Percentiles rank a stretch among this genome's conserved stretches.
phyloP scores from a whole-genome alignment of 2,329 filamentous ascomycete genomes.

The Hortaea sp. region DNA sequence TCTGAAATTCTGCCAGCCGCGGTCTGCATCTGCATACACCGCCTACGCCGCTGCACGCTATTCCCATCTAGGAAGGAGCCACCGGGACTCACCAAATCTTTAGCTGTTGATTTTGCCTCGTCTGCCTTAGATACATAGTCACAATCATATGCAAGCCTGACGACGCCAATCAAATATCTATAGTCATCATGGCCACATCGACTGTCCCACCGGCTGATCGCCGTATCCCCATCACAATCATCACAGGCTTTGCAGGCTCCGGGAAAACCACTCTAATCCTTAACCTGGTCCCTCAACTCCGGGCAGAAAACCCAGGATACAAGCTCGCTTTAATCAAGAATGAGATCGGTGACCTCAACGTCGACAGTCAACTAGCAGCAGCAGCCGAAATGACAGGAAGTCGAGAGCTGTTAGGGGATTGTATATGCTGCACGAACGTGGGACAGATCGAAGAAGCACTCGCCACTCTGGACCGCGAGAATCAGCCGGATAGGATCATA shows the following conservation, averaged over 20 bases:
- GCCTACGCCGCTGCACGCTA: background rate
- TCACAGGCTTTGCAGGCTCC: constrained; percentile 92
- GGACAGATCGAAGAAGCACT: constrained; percentile 79
- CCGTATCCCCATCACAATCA: constrained; percentile 75
- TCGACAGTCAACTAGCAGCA: constrained; percentile 84
- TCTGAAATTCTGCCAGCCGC: background rate
- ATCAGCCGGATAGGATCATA: constrained; percentile 71
- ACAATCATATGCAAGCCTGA: too few relatives aligned
- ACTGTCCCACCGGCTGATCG: background rate
- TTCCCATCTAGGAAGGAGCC: background rate
- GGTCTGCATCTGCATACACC: background rate
- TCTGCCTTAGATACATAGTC: too few relatives aligned
- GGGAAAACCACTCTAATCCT: constrained; percentile 95
- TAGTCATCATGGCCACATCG: background rate
- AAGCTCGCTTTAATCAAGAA: constrained; percentile 93
- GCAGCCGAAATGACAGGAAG: constrained; percentile 78
- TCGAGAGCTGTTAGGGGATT: constrained; percentile 87
- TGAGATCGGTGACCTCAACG: constrained; percentile 88
- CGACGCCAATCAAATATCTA: too few relatives aligned
- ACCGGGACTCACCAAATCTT: too few relatives aligned
- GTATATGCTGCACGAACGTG: constrained; percentile 98
- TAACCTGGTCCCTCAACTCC: constrained; percentile 84
- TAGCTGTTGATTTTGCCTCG: too few relatives aligned
- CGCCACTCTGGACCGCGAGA: constrained; percentile 54
- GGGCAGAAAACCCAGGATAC: constrained; percentile 76